Evolutionary conservation across 331 rosid genomes (phyloP).

Genomic region (Prunus yedoensis): DNA sequence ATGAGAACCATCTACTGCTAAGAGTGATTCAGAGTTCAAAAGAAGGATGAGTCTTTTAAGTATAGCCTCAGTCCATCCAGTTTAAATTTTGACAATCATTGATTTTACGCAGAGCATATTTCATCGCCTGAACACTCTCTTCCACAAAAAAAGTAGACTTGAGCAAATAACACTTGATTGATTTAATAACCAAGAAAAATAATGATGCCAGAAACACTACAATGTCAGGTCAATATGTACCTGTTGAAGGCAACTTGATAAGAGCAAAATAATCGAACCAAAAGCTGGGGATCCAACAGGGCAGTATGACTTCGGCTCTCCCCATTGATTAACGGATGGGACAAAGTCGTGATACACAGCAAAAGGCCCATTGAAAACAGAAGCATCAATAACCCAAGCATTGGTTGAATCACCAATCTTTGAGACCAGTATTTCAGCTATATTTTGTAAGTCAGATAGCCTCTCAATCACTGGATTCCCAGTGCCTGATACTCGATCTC

Average conservation of each 20-base stretch:
- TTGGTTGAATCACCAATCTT: slow-evolving; percentile 65
- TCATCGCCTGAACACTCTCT: too few relatives aligned
- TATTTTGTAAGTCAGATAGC: slow-evolving; percentile 59
- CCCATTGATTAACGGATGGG: slow-evolving; percentile 62
- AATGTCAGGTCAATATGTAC: slow-evolving; percentile 30
- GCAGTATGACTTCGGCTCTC: slow-evolving; percentile 68
- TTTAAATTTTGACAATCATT: too few relatives aligned
- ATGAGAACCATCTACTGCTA: neutral
- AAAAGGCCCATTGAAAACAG: slow-evolving; percentile 72
- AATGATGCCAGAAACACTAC: too few relatives aligned
- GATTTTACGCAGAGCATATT: too few relatives aligned
- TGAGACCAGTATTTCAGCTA: slow-evolving; percentile 67
- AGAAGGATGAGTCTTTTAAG: neutral
- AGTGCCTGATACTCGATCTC: slow-evolving; percentile 75
- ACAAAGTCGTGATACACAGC: slow-evolving; percentile 75
- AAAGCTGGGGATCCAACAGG: slow-evolving; percentile 72
- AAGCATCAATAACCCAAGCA: slow-evolving; percentile 82
- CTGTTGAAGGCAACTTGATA: slow-evolving; percentile 58
- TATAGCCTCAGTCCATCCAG: too few relatives aligned
- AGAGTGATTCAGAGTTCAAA: neutral
- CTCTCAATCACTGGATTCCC: slow-evolving; percentile 77
- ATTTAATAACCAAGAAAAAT: too few relatives aligned
- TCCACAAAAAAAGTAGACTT: too few relatives aligned
- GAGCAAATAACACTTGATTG: too few relatives aligned
- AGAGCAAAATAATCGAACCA: slow-evolving; percentile 44